These are phyloP conservation scores for Castanea crenata DNA, from an alignment of 306 rosid species.

Conservation along the genomic window DNA sequence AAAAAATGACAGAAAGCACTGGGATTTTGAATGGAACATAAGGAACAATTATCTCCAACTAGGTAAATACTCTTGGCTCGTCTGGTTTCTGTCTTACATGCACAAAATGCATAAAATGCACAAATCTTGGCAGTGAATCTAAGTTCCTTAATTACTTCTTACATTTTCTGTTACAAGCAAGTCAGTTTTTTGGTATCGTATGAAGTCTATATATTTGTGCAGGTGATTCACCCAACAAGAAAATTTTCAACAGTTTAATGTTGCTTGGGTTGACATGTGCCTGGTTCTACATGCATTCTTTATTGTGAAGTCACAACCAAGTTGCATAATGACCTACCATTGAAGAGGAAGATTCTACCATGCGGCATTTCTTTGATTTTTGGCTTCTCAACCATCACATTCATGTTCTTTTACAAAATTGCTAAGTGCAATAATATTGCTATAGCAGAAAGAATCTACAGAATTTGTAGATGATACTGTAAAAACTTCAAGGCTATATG, in stretches of 20 bases:
- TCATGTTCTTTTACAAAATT: slow-evolving; percentile 28
- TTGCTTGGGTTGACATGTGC: slow-evolving; percentile 37
- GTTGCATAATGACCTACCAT: slow-evolving; percentile 1
- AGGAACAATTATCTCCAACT: slow-evolving; percentile 68
- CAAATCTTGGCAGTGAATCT: not conserved
- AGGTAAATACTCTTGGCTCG: slow-evolving; percentile 40
- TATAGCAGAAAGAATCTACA: not conserved
- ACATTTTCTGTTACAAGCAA: not conserved
- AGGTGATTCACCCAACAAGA: slow-evolving; percentile 55
- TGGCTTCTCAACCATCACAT: slow-evolving; percentile 11
- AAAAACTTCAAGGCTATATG: slow-evolving; percentile 9
- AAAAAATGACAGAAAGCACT: slow-evolving; percentile 69
- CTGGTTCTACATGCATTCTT: slow-evolving; percentile 39
- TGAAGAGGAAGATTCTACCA: slow-evolving; percentile 17
- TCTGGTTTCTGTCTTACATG: not conserved
- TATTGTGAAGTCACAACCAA: slow-evolving; percentile 30
- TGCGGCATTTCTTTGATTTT: slow-evolving; percentile 22
- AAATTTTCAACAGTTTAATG: slow-evolving; percentile 18
- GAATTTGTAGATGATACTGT: slow-evolving; percentile 12
- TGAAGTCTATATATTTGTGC: slow-evolving; percentile 22
- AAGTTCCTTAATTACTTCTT: not conserved
- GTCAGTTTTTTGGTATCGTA: not conserved
- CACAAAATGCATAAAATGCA: not conserved
- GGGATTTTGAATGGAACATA: slow-evolving; percentile 92
- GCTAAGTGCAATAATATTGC: slow-evolving; percentile 12